These are phyloP conservation scores for Suhomyces panamericanus DNA, from an alignment of 1,139 yeast genomes.

Conservation along the genomic window DNA sequence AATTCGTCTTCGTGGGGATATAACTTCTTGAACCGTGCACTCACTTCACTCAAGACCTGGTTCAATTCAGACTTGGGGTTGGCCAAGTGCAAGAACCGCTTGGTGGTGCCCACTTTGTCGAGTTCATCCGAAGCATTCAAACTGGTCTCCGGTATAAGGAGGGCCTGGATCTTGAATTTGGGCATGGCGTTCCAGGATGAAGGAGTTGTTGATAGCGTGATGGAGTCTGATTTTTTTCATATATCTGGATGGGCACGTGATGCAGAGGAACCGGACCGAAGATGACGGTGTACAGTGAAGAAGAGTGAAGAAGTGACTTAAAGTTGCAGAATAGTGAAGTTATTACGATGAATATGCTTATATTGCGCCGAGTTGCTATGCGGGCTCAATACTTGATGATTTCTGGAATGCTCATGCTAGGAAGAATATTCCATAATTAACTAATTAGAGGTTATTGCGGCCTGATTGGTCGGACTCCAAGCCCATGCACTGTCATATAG, in stretches of 20 bases:
- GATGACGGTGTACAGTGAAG: too few relatives aligned
- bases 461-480: too few relatives aligned
- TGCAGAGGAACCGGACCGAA: not conserved
- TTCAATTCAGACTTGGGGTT: conserved; percentile 43
- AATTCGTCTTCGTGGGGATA: conserved; percentile 62
- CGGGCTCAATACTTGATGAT: too few relatives aligned
- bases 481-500: not conserved
- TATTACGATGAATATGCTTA: too few relatives aligned
- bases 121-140: conserved; percentile 19
- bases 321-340: too few relatives aligned
- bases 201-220: not conserved
- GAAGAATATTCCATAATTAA: too few relatives aligned
- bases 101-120: conserved; percentile 14
- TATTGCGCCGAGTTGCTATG: too few relatives aligned
- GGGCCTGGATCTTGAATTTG: conserved; percentile 40
- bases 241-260: not conserved
- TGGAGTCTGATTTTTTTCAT: not conserved
- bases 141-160: conserved; percentile 34
- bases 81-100: conserved; percentile 60
- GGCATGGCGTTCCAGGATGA: conserved; percentile 17
- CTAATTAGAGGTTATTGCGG: too few relatives aligned
- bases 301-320: too few relatives aligned
- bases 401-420: too few relatives aligned
- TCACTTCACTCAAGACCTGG: conserved; percentile 52
- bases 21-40: conserved; percentile 52